phyloP scores from a whole-genome alignment of 106 monocot species.

The Platanthera guangdongensis region DNA sequence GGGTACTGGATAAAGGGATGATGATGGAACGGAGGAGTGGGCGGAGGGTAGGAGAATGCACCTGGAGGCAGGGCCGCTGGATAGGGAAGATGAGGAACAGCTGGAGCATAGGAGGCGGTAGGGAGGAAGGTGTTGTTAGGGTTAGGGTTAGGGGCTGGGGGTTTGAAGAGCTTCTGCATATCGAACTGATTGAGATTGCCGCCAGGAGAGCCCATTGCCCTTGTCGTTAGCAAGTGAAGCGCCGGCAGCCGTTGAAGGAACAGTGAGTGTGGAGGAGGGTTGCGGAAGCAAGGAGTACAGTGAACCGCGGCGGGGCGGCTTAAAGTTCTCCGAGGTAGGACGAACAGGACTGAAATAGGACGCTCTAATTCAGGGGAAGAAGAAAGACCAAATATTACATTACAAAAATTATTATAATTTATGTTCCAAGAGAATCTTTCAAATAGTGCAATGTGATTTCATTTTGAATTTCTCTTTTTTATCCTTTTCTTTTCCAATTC shows the following conservation, averaged over 20 bases:
- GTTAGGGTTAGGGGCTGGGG: slow-evolving; percentile 19
- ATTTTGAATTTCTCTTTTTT: too few species aligned
- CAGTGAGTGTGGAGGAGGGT: background rate
- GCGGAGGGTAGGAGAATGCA: slow-evolving; percentile 7
- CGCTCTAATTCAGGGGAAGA: background rate
- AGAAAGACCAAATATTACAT: background rate
- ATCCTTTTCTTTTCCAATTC: too few species aligned
- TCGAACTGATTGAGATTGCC: slow-evolving; percentile 37
- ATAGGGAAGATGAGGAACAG: background rate
- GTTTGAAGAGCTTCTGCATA: slow-evolving; percentile 15
- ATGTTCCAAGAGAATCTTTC: too few species aligned
- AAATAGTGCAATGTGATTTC: too few species aligned
- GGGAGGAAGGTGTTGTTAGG: slow-evolving; percentile 13
- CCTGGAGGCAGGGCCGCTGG: slow-evolving; percentile 2
- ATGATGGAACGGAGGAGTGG: slow-evolving; percentile 11
- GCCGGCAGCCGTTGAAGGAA: background rate
- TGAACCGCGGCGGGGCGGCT: background rate
- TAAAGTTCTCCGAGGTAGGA: background rate
- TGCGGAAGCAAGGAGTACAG: background rate
- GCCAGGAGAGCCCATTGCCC: slow-evolving; percentile 48
- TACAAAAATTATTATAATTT: too few species aligned
- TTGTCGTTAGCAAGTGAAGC: background rate
- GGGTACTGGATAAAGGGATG: slow-evolving; percentile 17
- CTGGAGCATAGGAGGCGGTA: background rate
- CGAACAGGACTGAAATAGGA: background rate